These are phyloP conservation scores for Aspergillus eucalypticola DNA, from an alignment of 2,329 filamentous ascomycete genomes.

Conservation along the genomic window DNA sequence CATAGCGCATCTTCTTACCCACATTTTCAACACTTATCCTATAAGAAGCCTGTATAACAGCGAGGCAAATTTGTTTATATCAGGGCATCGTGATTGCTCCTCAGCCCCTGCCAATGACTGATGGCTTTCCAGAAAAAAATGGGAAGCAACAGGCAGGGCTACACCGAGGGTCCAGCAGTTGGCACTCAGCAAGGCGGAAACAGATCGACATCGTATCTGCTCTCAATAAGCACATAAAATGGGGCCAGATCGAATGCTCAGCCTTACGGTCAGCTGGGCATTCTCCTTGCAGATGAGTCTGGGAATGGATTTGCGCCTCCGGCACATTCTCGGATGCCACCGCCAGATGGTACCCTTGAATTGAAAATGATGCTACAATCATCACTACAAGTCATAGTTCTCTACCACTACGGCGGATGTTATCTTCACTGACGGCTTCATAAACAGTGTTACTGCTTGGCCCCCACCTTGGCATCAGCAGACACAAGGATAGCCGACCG, in stretches of 20 bases:
- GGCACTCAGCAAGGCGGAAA: neutral
- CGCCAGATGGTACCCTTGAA: neutral
- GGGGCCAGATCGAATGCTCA: neutral
- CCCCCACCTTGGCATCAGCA: neutral
- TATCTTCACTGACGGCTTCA: neutral
- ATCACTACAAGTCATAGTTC: neutral
- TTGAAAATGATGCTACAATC: too few relatives aligned
- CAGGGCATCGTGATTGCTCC: neutral
- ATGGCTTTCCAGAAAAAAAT: too few relatives aligned
- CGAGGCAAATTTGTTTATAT: neutral
- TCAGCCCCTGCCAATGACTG: neutral
- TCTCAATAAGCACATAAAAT: neutral
- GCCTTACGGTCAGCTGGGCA: neutral
- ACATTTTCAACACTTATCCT: neutral
- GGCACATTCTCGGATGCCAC: neutral
- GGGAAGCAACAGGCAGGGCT: neutral
- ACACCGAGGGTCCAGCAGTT: neutral
- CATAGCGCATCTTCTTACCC: neutral
- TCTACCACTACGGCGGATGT: too few relatives aligned
- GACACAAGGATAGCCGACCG: neutral
- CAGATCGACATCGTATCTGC: neutral
- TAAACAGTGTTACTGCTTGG: too few relatives aligned
- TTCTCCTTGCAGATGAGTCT: neutral
- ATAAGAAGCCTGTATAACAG: neutral
- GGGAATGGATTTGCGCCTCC: neutral